Percentiles rank a stretch among this genome's conserved stretches.
phyloP scores from a whole-genome alignment of 106 monocot species.

The Apostasia shenzhenica region DNA sequence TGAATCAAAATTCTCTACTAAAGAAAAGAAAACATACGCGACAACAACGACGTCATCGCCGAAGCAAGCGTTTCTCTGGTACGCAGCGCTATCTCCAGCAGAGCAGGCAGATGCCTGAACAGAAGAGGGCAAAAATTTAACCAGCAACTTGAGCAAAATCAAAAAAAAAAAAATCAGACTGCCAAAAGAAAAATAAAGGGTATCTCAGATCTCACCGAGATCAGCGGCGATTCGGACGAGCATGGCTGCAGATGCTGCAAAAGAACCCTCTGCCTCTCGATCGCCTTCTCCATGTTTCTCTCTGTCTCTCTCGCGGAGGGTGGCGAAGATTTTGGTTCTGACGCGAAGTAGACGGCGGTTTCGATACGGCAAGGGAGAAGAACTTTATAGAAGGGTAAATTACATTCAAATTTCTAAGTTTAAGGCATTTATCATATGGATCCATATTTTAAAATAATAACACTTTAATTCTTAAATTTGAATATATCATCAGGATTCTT shows the following conservation, averaged over 20 bases:
- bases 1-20: neutral
- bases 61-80: constrained; percentile 33
- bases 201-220: constrained; percentile 7
- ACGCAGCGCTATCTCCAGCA: constrained; percentile 46
- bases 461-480: no score
- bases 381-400: no score
- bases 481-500: no score
- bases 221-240: constrained; percentile 9
- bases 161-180: neutral
- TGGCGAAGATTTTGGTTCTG: neutral
- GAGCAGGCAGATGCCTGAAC: constrained; percentile 38
- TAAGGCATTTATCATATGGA: no score
- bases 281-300: constrained; percentile 50
- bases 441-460: no score
- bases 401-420: no score
- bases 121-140: neutral
- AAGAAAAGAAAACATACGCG: constrained; percentile 25
- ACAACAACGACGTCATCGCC: constrained; percentile 57
- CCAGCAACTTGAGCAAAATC: neutral
- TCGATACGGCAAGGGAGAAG: neutral
- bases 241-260: constrained; percentile 42
- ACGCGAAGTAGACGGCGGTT: neutral
- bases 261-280: constrained; percentile 55
- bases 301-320: neutral
- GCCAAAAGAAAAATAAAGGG: neutral